A percentile compares a stretch with the other conserved stretches of the same genome.
Evolutionary conservation across 306 rosid species (phyloP).

Genomic region (Prunus mira): DNA sequence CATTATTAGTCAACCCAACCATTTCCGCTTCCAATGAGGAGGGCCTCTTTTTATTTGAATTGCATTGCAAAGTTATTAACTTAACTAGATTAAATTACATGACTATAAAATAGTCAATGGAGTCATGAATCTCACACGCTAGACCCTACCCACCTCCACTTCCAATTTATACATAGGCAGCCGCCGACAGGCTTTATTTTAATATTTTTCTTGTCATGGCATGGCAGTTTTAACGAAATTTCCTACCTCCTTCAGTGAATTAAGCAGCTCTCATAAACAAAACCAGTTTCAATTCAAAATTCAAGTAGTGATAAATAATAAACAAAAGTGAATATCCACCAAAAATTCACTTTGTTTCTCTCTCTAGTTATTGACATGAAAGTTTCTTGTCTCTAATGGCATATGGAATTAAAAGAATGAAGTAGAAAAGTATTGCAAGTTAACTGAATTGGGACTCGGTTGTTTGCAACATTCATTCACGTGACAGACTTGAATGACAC

Average conservation of each 20-base stretch:
- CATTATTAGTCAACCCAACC: not conserved
- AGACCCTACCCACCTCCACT: no score
- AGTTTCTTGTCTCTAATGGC: not conserved
- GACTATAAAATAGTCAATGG: not conserved
- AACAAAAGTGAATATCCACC: not conserved
- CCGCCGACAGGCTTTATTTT: no score
- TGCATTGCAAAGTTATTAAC: no score
- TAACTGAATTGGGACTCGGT: slow-evolving; percentile 10
- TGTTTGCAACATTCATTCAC: slow-evolving; percentile 18
- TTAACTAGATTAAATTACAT: not conserved
- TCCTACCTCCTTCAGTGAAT: no score
- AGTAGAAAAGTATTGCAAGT: not conserved
- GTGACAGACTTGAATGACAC: slow-evolving; percentile 9
- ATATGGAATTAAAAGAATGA: not conserved
- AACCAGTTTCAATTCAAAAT: no score
- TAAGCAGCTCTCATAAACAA: no score
- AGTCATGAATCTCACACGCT: not conserved
- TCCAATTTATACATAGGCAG: no score
- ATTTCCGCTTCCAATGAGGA: not conserved
- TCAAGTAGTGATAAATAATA: no score
- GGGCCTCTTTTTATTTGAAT: not conserved
- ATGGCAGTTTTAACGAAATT: no score
- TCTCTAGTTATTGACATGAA: not conserved
- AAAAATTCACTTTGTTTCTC: not conserved
- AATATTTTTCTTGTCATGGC: no score